Conservation (phyloP, 441 rosid genomes). For the Pelargonium myrrhifolium region DNA sequence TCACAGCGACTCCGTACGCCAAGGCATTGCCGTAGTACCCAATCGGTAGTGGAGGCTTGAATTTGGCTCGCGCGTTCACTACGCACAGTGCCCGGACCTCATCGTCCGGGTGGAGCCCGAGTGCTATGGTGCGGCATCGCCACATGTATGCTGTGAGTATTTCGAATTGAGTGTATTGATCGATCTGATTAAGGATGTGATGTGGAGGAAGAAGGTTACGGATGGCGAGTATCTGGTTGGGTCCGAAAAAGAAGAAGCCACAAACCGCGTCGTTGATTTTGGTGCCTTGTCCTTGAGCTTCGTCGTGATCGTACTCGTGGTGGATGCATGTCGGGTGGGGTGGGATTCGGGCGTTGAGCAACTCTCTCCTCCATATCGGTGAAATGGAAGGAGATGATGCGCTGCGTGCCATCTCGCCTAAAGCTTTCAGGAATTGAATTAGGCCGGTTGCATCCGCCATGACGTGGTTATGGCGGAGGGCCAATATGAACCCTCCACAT, state of each 20-base stretch:
- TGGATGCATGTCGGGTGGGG: slow-evolving; percentile 7
- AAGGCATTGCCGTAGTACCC: slow-evolving; percentile 22
- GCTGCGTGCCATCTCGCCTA: not conserved
- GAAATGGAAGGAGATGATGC: too few species aligned
- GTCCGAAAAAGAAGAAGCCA: slow-evolving; percentile 19
- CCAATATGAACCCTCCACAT: not conserved
- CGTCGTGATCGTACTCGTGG: slow-evolving; percentile 13
- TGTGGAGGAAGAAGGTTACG: slow-evolving; percentile 13
- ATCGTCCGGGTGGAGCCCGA: not conserved
- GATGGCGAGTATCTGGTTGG: not conserved
- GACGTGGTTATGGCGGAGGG: not conserved
- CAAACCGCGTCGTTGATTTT: too few species aligned
- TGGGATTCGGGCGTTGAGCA: slow-evolving; percentile 14
- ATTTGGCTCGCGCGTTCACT: not conserved
- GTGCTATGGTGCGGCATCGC: slow-evolving; percentile 18
- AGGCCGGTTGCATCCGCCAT: not conserved
- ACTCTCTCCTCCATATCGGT: not conserved
- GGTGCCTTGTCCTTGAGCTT: not conserved
- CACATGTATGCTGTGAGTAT: slow-evolving; percentile 10
- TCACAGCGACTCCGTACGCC: not conserved
- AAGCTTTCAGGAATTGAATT: not conserved
- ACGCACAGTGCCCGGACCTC: not conserved
- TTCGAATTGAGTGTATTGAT: slow-evolving; percentile 14
- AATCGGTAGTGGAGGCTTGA: not conserved
- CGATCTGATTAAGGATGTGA: too few species aligned